These are phyloP conservation scores for Elsinoe australis DNA, from an alignment of 2,329 filamentous ascomycete species.

Conservation along the genomic window DNA sequence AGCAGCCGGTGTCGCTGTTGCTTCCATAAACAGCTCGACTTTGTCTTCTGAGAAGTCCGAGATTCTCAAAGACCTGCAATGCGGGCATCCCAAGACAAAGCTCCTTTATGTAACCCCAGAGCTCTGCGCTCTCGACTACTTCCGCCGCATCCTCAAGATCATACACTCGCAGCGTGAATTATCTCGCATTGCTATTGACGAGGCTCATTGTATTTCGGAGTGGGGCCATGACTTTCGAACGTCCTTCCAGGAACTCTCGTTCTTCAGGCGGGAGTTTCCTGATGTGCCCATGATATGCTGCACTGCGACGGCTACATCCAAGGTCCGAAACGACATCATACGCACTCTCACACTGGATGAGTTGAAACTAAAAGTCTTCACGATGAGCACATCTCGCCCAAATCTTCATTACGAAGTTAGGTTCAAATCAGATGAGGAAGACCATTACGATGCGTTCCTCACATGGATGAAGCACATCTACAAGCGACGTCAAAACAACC, in stretches of 20 bases:
- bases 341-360: conserved; percentile 61
- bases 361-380: conserved; percentile 61
- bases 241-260: conserved; percentile 77
- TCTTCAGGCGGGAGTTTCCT: conserved; percentile 75
- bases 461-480: conserved; percentile 69
- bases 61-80: conserved; percentile 75
- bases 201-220: conserved; percentile 95
- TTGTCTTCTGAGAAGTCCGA: conserved; percentile 53
- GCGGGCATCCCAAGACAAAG: conserved; percentile 73
- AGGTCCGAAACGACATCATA: conserved; percentile 77
- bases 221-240: conserved; percentile 98
- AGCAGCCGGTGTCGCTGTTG: conserved; percentile 66
- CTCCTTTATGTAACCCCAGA: conserved; percentile 93
- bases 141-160: conserved; percentile 64
- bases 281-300: conserved; percentile 86
- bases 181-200: conserved; percentile 82
- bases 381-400: conserved; percentile 72
- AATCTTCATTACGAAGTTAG: conserved; percentile 89
- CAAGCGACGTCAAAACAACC: conserved; percentile 54
- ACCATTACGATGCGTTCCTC: conserved; percentile 67
- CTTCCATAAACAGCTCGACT: conserved; percentile 81
- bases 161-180: conserved; percentile 77
- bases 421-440: conserved; percentile 68
- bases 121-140: conserved; percentile 67
- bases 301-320: conserved; percentile 79